A percentile compares a stretch with the other conserved stretches of the same genome.
phyloP scores from a whole-genome alignment of 495 filamentous ascomycete genomes.

The Articulospora tetracladia region DNA sequence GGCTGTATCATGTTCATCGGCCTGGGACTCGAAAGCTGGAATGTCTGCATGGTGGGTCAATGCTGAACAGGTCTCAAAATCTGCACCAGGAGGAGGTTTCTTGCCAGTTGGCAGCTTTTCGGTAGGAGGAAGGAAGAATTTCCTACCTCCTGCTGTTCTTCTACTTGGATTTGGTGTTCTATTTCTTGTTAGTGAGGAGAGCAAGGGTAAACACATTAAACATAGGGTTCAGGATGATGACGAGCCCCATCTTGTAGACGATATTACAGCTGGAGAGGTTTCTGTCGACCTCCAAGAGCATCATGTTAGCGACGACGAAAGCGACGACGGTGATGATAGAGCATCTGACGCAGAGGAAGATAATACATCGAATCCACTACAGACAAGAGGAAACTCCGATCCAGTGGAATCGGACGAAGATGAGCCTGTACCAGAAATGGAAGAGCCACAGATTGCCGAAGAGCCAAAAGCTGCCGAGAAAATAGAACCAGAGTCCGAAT shows the following conservation, averaged over 20 bases:
- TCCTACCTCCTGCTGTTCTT: slow-evolving; percentile 82
- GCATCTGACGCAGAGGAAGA: slow-evolving; percentile 26
- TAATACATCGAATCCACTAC: slow-evolving; percentile 40
- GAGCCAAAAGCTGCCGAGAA: slow-evolving; percentile 8
- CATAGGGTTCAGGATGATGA: slow-evolving; percentile 46
- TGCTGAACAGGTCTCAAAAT: slow-evolving; percentile 84
- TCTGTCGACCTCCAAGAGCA: slow-evolving; percentile 34
- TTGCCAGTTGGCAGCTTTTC: slow-evolving; percentile 72
- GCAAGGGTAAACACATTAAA: slow-evolving; percentile 73
- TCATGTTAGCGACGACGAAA: slow-evolving; percentile 22
- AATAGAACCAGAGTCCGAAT: slow-evolving; percentile 22
- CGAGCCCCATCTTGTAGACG: background rate
- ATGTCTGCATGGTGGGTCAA: slow-evolving; percentile 96
- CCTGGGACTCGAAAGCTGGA: slow-evolving; percentile 93
- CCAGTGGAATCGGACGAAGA: slow-evolving; percentile 26
- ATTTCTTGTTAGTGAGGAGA: slow-evolving; percentile 87
- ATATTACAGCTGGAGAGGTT: slow-evolving; percentile 15
- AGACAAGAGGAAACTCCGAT: slow-evolving; percentile 29
- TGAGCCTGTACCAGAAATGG: slow-evolving; percentile 29
- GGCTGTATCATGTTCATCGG: slow-evolving; percentile 75
- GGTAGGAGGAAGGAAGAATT: slow-evolving; percentile 82
- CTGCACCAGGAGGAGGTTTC: slow-evolving; percentile 71
- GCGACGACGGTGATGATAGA: slow-evolving; percentile 18
- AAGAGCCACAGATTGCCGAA: slow-evolving; percentile 27
- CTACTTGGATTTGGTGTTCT: slow-evolving; percentile 82